Evolutionary conservation across 2,329 filamentous ascomycete species (phyloP), one percentile per base, ranked within the genome.

Genomic region (Talaromyces funiculosus): DNA sequence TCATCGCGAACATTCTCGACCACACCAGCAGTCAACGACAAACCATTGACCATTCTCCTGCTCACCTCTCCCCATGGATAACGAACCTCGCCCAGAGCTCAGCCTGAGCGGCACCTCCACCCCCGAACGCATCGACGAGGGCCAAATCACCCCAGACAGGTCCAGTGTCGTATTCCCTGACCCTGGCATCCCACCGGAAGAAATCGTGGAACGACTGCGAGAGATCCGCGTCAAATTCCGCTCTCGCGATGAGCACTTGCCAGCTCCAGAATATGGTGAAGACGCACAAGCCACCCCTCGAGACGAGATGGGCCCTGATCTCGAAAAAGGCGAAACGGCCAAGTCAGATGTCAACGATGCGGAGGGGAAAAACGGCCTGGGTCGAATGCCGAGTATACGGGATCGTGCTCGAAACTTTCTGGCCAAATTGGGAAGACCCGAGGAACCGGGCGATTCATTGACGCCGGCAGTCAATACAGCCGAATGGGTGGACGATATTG

Each of bases 371-470:
- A 61, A 61, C 10, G 7, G 26, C 22, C 31, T 60, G 22, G 60
- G 57, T n/a, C 61, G 60, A 7, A 38, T 24, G 5, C 9, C 53
- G 10, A 57, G 33, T 6, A 40, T 57, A 8, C 51, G 55, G 14
- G 62, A 63, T n/a, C 59, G 59, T 4, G 62, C 62, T 22, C 60
- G 62, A n/a, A 22, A 49, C 14, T 59, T 40, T 31, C 51, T 63
- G 57, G 40, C 56, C 1, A 62, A 43, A 12, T 29, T 63, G 35
- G 62, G 62, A 18, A 45, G 62, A 22, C 62, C 62, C 2, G 62
- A 63, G 29, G 62, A 63, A 20, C 62, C 60, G 16, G 62, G 62
- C 9, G 62, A 63, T 55, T 43, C n/a, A 1, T 33, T 63, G 37
- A 60, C 57, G 2, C 62, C 62, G 4, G 43, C 56, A 1, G 49